Conservation (phyloP, 2,329 filamentous ascomycete genomes). For the Aspergillus ochraceoroseus region DNA sequence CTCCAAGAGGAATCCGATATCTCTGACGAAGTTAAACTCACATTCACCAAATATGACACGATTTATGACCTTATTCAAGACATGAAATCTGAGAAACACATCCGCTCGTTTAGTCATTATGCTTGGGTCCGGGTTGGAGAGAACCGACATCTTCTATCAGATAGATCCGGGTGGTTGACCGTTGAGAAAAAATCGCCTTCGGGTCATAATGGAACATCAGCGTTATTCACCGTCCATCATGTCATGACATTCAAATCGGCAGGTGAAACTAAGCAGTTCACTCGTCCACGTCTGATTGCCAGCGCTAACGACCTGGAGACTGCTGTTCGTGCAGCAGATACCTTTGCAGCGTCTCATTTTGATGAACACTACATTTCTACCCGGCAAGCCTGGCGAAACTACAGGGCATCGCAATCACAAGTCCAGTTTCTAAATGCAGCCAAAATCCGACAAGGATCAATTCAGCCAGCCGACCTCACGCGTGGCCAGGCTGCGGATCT, state of each 20-base stretch:
- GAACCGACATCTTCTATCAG: conserved; percentile 66
- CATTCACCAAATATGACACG: conserved; percentile 85
- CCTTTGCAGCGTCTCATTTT: conserved; percentile 64
- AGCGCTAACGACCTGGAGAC: conserved; percentile 62
- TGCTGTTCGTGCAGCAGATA: conserved; percentile 81
- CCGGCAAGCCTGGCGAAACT: conserved; percentile 64
- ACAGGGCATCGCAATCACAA: conserved; percentile 55
- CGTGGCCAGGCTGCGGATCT: conserved; percentile 82
- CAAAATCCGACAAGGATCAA: conserved; percentile 21
- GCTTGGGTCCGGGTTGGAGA: conserved; percentile 78
- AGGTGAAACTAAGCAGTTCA: conserved; percentile 53
- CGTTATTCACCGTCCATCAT: conserved; percentile 31
- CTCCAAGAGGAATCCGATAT: conserved; percentile 20
- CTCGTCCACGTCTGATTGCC: conserved; percentile 64
- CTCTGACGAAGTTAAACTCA: conserved; percentile 50
- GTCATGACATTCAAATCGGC: conserved; percentile 29
- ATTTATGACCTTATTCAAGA: conserved; percentile 88
- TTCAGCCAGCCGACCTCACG: conserved; percentile 50
- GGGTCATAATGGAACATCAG: neutral
- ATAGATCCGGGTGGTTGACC: conserved; percentile 57
- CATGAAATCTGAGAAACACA: conserved; percentile 69
- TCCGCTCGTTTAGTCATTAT: conserved; percentile 67
- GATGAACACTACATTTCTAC: conserved; percentile 62
- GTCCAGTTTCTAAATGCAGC: conserved; percentile 42
- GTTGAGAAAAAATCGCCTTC: conserved; percentile 37